Percentiles rank a stretch among this genome's conserved stretches.
Evolutionary conservation across 78 protist species (phyloP).

Genomic region (Diacronema lutheri): DNA sequence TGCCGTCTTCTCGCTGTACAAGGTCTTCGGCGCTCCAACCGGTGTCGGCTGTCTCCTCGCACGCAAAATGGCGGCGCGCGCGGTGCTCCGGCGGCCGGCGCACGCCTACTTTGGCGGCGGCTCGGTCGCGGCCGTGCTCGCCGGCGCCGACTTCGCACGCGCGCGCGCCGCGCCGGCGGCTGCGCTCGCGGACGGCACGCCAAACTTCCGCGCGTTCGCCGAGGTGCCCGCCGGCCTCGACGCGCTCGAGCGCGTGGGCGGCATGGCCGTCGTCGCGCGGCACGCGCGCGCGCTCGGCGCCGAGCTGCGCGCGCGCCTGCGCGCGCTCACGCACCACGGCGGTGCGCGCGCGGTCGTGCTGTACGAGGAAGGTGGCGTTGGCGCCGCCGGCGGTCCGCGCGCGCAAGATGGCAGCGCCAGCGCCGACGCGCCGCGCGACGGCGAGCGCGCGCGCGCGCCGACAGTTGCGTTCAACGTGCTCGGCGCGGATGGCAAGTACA

Average conservation of each 20-base stretch:
- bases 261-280: slow-evolving; percentile 13
- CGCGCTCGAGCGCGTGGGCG: neutral
- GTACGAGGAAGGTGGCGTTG: slow-evolving; percentile 46
- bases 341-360: slow-evolving; percentile 37
- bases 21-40: slow-evolving; percentile 91
- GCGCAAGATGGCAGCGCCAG: slow-evolving; percentile 37
- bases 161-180: neutral
- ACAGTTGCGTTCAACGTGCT: slow-evolving; percentile 65
- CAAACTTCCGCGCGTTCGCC: slow-evolving; percentile 1
- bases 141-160: slow-evolving; percentile 27
- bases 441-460: neutral
- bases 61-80: neutral
- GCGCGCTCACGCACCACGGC: slow-evolving; percentile 20
- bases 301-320: slow-evolving; percentile 22
- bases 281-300: slow-evolving; percentile 44
- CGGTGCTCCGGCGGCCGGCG: neutral
- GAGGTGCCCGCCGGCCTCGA: neutral
- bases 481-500: slow-evolving; percentile 31
- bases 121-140: slow-evolving; percentile 60
- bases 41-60: slow-evolving; percentile 87
- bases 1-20: slow-evolving; percentile 82
- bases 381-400: no score
- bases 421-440: slow-evolving; percentile 33
- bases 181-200: slow-evolving; percentile 50
- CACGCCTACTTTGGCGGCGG: slow-evolving; percentile 79